phyloP scores from a whole-genome alignment of 1,139 yeast species.

The Geotrichum aggregatum region DNA sequence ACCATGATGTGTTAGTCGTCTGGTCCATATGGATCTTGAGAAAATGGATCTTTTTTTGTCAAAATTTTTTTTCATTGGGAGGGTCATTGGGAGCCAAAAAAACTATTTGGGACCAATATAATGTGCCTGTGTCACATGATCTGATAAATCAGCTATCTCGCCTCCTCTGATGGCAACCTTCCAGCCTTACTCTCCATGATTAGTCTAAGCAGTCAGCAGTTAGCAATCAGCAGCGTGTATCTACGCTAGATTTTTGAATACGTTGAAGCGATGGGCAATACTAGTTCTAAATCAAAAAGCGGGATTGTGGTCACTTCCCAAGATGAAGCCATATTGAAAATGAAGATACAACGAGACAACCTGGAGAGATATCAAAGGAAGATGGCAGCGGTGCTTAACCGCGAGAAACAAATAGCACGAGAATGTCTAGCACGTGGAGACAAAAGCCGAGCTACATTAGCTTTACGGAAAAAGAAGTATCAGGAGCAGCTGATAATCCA shows the following conservation, averaged over 20 bases:
- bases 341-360: constrained; percentile 84
- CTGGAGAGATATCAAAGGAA: constrained; percentile 68
- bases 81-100: too few species aligned
- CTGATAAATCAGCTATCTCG: background rate
- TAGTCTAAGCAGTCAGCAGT: too few species aligned
- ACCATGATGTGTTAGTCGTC: constrained; percentile 10
- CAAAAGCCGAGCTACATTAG: constrained; percentile 58
- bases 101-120: too few species aligned
- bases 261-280: constrained; percentile 15
- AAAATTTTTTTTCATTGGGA: background rate
- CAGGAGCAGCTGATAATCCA: constrained; percentile 66
- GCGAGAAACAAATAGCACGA: constrained; percentile 57
- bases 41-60: background rate
- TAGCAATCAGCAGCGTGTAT: too few species aligned
- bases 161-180: background rate
- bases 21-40: background rate
- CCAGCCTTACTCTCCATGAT: too few species aligned
- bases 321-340: constrained; percentile 78
- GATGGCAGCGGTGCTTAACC: constrained; percentile 51
- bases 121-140: background rate
- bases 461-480: constrained; percentile 73
- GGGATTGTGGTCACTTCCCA: constrained; percentile 56
- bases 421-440: constrained; percentile 54
- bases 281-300: constrained; percentile 14
- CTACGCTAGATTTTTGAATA: background rate